Evolutionary conservation across 345 rosid genomes (phyloP).

Genomic region (Lumnitzera littorea): DNA sequence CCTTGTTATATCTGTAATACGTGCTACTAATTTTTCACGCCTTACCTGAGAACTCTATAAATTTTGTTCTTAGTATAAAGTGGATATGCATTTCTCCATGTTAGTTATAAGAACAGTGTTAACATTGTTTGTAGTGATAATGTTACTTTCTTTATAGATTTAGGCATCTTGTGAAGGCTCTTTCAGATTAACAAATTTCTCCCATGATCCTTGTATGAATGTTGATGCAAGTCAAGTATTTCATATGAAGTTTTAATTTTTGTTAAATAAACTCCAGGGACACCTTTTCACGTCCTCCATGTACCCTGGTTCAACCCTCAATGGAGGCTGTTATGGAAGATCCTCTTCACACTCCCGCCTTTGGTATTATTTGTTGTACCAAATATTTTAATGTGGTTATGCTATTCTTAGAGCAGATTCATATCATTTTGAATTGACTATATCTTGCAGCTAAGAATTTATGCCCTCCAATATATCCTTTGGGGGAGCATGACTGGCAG

Average conservation of each 20-base stretch:
- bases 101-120: too few species aligned
- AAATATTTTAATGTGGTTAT: not conserved
- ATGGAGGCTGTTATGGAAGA: constrained; percentile 46
- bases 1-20: not conserved
- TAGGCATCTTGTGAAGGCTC: too few species aligned
- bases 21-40: too few species aligned
- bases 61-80: too few species aligned
- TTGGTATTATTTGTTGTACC: constrained; percentile 41
- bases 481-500: constrained; percentile 68
- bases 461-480: constrained; percentile 86
- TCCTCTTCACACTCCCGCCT: constrained; percentile 49
- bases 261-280: constrained; percentile 55
- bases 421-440: not conserved
- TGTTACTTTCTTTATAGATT: too few species aligned
- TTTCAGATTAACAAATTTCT: too few species aligned
- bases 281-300: constrained; percentile 72
- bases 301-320: constrained; percentile 91
- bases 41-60: too few species aligned
- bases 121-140: too few species aligned
- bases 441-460: constrained; percentile 53
- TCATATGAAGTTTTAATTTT: too few species aligned
- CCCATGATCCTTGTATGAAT: too few species aligned
- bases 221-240: too few species aligned
- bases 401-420: not conserved
- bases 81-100: too few species aligned